phyloP scores from a whole-genome alignment of 306 rosid species.

The Vigna unguiculata region DNA sequence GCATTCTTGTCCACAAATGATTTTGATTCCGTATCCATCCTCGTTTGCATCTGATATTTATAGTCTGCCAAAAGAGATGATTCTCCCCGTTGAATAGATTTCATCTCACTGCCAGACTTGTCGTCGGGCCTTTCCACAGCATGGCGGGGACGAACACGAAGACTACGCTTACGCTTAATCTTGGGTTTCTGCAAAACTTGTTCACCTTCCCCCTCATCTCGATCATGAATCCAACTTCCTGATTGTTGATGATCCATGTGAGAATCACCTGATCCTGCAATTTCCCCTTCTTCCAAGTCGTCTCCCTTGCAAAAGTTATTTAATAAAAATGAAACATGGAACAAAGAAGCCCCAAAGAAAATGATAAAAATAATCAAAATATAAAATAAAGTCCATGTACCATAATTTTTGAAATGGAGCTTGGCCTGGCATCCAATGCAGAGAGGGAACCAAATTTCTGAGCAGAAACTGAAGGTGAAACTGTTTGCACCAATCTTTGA shows the following conservation, averaged over 20 bases:
- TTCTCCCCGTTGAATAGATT: constrained; percentile 70
- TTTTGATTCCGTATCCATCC: constrained; percentile 66
- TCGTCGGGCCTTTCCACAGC: constrained; percentile 77
- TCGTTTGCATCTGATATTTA: constrained; percentile 60
- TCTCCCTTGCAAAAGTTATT: constrained; percentile 70
- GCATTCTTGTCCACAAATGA: constrained; percentile 60
- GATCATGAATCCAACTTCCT: constrained; percentile 95
- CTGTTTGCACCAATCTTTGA: constrained; percentile 62
- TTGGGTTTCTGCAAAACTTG: constrained; percentile 95
- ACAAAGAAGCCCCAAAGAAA: constrained; percentile 40
- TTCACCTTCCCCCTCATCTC: constrained; percentile 93
- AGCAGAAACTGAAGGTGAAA: constrained; percentile 77
- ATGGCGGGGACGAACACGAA: constrained; percentile 86
- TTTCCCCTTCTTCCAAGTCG: constrained; percentile 97
- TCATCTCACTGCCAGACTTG: constrained; percentile 70
- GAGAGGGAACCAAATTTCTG: constrained; percentile 95
- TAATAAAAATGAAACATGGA: constrained; percentile 45
- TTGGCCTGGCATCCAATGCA: constrained; percentile 84
- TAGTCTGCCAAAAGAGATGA: constrained; percentile 64
- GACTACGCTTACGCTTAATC: constrained; percentile 89
- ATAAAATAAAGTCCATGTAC: constrained; percentile 55
- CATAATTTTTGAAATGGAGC: constrained; percentile 76
- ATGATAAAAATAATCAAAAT: constrained; percentile 36
- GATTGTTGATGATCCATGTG: constrained; percentile 89
- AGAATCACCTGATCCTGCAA: constrained; percentile 92